Base-by-base conservation (phyloP, 2,329 filamentous ascomycete species). In the Microascus cirrosus region DNA sequence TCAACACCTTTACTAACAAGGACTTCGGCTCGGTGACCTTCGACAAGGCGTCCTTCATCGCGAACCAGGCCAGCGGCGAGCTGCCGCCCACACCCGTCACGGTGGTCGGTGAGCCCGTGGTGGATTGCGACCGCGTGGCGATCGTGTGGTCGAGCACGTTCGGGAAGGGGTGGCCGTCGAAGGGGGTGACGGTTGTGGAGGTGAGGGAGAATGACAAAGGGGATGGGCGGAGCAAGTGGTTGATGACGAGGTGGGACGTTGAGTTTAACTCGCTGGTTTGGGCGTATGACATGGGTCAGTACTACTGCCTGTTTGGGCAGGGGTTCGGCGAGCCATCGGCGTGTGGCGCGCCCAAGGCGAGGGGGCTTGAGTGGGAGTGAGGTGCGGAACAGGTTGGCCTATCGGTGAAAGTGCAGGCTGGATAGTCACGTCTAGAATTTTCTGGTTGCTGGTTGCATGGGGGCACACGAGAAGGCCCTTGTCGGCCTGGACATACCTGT, bases 201-300 rank as follows among this genome's bases (percentile, higher is more conserved):
- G 55, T 60, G 15, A 60, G 60, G 25, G 61, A 61, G 58, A 61
- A 63, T 4, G 35, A 51, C 10, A 48, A 48, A n/a, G 42, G 42
- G 18, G n/a, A 48, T 10, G 25, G 24, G 22, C 10, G 22, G 50
- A 57, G 59, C 35, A 25, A 57, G 54, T 62, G 61, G 61, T 57
- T 58, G 35, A 62, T 62, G 45, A 59, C 56, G 55, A 55, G 50
- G 34, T 59, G 56, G 22, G 61, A 62, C 36, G 61, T 61, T 32
- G 61, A 62, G 59, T 62, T 62, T 45, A 62, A 62, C 60, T 58
- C 61, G 42, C 59, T 62, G 13, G 60, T 42, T 45, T 62, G 57
- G 59, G 59, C 60, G 24, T 61, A 61, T 42, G 51, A 62, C 51
- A 35, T 57, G 36, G 59, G 60, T 15, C 58, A 59, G 55, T 62